Percentiles rank a stretch among this genome's conserved stretches.
These are phyloP conservation scores for Colletotrichum ledebouriae DNA, from an alignment of 2,329 filamentous ascomycete species.

Conservation along the genomic window DNA sequence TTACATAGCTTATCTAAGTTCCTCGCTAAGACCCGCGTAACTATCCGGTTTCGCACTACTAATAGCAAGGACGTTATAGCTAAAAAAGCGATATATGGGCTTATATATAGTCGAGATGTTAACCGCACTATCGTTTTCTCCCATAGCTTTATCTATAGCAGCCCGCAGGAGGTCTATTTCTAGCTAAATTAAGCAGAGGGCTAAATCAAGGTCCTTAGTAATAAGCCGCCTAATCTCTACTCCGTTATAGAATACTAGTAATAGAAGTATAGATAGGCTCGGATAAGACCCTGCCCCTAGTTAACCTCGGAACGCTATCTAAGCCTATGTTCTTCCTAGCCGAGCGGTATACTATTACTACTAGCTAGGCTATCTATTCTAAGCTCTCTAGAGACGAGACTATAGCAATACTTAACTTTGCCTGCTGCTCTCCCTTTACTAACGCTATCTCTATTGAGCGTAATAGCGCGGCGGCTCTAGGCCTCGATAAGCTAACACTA, in stretches of 20 bases:
- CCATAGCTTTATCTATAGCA: slow-evolving; percentile 36
- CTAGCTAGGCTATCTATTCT: slow-evolving; percentile 73
- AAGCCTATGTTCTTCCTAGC: slow-evolving; percentile 75
- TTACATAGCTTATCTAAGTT: slow-evolving; percentile 53
- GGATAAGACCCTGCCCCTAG: slow-evolving; percentile 61
- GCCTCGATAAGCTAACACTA: slow-evolving; percentile 60
- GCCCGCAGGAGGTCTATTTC: slow-evolving; percentile 51
- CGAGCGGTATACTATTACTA: slow-evolving; percentile 73
- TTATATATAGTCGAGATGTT: slow-evolving; percentile 39
- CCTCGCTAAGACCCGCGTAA: slow-evolving; percentile 55
- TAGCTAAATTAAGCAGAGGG: slow-evolving; percentile 43
- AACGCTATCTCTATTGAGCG: slow-evolving; percentile 77
- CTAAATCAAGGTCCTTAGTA: slow-evolving; percentile 43
- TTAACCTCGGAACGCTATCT: slow-evolving; percentile 73
- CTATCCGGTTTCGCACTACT: slow-evolving; percentile 49
- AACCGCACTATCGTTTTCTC: background rate
- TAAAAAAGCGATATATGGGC: slow-evolving; percentile 47
- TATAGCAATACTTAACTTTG: slow-evolving; percentile 77
- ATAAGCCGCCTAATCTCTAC: slow-evolving; percentile 44
- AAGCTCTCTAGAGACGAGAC: slow-evolving; percentile 74
- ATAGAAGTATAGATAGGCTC: slow-evolving; percentile 46
- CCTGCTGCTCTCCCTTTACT: slow-evolving; percentile 73
- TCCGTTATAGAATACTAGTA: slow-evolving; percentile 60
- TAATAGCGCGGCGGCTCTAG: slow-evolving; percentile 69
- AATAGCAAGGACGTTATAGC: slow-evolving; percentile 35